Percentiles rank a stretch among this genome's conserved stretches.
Evolutionary conservation across 768 basidiomycete genomes (phyloP).

Genomic region (Tulasnella sp.): DNA sequence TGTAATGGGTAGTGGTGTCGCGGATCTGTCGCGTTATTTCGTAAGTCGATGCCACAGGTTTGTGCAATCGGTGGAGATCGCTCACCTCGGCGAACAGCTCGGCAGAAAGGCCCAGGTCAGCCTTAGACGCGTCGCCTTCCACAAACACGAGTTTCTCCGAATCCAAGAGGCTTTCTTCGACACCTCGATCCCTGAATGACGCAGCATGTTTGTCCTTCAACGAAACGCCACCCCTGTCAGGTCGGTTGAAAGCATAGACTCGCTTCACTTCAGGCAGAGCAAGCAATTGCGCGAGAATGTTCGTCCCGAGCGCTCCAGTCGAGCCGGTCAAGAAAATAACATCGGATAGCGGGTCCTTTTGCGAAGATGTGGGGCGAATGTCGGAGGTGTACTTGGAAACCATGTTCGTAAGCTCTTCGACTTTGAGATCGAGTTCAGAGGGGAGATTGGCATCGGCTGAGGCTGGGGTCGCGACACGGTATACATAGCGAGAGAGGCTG

Average conservation of each 20-base stretch:
- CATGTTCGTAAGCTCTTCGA: constrained; percentile 1
- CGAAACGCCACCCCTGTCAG: not conserved
- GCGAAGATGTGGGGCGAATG: constrained; percentile 3
- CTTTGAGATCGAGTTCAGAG: not conserved
- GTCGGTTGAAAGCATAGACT: constrained; percentile 15
- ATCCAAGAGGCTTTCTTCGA: constrained; percentile 1
- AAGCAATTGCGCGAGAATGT: constrained; percentile 10
- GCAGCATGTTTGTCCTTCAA: not conserved
- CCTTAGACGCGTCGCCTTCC: constrained; percentile 9
- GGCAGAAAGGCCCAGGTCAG: not conserved
- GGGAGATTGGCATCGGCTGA: not conserved
- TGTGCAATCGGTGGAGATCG: no score
- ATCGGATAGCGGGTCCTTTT: no score
- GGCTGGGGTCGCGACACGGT: no score
- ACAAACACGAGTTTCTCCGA: constrained; percentile 16
- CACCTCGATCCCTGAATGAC: no score
- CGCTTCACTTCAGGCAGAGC: not conserved
- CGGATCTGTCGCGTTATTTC: constrained; percentile 9
- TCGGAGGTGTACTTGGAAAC: constrained; percentile 7
- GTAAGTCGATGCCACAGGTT: no score
- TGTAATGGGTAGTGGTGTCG: not conserved
- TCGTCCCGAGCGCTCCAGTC: constrained; percentile 14
- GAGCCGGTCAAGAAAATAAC: constrained; percentile 13
- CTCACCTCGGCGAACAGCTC: constrained; percentile 5
- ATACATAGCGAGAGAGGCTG: no score